These are phyloP conservation scores for Solanum paucissectum DNA, from an alignment of 257 asterid species.

Conservation along the genomic window DNA sequence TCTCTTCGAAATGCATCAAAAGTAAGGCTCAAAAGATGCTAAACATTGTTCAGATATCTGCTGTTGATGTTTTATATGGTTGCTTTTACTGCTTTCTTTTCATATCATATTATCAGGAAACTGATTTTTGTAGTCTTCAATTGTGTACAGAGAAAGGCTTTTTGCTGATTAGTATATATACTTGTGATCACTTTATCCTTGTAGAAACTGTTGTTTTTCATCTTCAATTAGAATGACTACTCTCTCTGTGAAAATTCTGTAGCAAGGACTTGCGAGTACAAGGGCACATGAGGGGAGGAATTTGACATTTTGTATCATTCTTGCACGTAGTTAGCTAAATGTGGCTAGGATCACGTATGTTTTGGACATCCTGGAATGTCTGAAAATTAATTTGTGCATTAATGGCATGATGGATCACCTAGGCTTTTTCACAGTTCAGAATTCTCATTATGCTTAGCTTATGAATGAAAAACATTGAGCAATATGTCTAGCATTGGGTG, in stretches of 20 bases:
- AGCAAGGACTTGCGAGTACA: neutral
- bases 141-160: neutral
- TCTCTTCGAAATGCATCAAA: neutral
- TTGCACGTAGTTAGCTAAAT: neutral
- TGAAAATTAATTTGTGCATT: neutral
- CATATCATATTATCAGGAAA: neutral
- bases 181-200: neutral
- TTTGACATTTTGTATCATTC: neutral
- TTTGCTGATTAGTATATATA: neutral
- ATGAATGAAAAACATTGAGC: neutral
- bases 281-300: neutral
- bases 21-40: neutral
- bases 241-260: neutral
- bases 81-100: neutral
- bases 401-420: neutral
- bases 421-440: neutral
- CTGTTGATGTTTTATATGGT: neutral
- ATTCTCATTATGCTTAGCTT: neutral
- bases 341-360: neutral
- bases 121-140: neutral
- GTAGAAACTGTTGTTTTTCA: neutral
- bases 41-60: neutral
- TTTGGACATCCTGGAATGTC: neutral
- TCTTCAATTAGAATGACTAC: neutral
- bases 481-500: neutral